These are phyloP conservation scores for Cystofilobasidium macerans DNA, from an alignment of 768 basidiomycete species.

Conservation along the genomic window DNA sequence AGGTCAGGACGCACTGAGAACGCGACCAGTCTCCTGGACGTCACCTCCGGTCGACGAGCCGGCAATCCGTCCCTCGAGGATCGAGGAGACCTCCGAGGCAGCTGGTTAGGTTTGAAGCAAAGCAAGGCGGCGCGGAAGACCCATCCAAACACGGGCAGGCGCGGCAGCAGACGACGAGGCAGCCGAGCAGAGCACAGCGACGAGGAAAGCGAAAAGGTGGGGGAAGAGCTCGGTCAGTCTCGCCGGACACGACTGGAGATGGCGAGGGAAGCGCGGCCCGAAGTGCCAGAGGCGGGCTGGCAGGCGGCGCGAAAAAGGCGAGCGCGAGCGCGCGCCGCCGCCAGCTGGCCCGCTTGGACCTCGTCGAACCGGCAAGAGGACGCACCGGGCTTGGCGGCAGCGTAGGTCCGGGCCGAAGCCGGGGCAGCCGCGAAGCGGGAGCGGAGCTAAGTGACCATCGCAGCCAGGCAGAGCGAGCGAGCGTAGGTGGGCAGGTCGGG, in stretches of 20 bases:
- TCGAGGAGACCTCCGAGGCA: constrained; percentile 97
- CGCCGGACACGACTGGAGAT: no score
- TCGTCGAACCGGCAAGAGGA: constrained; percentile 8
- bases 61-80: constrained; percentile 95
- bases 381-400: constrained; percentile 94
- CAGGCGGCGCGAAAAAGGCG: neutral
- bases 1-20: constrained; percentile 62
- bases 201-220: constrained; percentile 2
- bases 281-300: constrained; percentile 15
- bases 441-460: no score
- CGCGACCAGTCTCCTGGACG: constrained; percentile 98
- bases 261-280: constrained; percentile 1
- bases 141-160: neutral
- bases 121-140: neutral
- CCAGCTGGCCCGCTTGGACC: no score
- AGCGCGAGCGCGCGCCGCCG: no score
- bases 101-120: constrained; percentile 44
- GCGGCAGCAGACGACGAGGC: constrained; percentile 21
- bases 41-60: constrained; percentile 82
- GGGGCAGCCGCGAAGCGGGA: constrained; percentile 35
- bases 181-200: constrained; percentile 25
- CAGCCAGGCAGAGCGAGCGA: no score
- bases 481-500: neutral
- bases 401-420: constrained; percentile 61
- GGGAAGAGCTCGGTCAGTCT: neutral